Base-by-base conservation (phyloP, 345 rosid species). In the Mallotus nudiflorus region DNA sequence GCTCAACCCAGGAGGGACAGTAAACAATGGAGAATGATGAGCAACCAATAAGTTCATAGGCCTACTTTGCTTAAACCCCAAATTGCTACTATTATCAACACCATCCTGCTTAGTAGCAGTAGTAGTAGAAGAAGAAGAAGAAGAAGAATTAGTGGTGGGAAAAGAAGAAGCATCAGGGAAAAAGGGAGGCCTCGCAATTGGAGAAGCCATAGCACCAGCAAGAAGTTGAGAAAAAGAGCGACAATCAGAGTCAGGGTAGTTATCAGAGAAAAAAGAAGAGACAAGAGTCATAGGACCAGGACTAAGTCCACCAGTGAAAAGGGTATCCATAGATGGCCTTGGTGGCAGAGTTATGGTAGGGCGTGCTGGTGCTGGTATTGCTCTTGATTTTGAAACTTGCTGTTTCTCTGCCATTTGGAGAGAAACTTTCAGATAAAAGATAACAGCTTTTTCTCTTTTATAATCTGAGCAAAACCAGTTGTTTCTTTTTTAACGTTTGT, bases 281-380 rank as follows among this genome's bases (percentile, higher is more conserved):
- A 95, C 92, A 66, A 95, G 81, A 46, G 96, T 88, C 92, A 92
- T 80, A 50, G 99, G 99, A 0, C 97, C 97, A 9, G 99, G 97
- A 77, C 99, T 92, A 10, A 82, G 22, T 29, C 91, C 96, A 29
- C 87, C 82, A 0, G 82, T 66, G 59, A 80, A 85, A 29, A 83
- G 45, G 70, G 80, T 61, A 19, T 89, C 85, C 81, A 80, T 70
- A 35, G 90, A 67, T 5, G 88, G 86, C 48, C 92, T 76, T 25
- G 89, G 86, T 19, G 99, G 99, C 25, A 90, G 81, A 31, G 87
- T 81, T 68, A 90, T 87, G 35, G 97, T 83, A 0, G 97, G 97
- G 44, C 87, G 85, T 29, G 86, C 48, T 0, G 82, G 81, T 20
- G 81, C 77, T 75, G 78, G 75, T 37, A 61, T 66, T 31, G 73